phyloP scores from a whole-genome alignment of 768 basidiomycete genomes.

The Panellus pusillus region DNA sequence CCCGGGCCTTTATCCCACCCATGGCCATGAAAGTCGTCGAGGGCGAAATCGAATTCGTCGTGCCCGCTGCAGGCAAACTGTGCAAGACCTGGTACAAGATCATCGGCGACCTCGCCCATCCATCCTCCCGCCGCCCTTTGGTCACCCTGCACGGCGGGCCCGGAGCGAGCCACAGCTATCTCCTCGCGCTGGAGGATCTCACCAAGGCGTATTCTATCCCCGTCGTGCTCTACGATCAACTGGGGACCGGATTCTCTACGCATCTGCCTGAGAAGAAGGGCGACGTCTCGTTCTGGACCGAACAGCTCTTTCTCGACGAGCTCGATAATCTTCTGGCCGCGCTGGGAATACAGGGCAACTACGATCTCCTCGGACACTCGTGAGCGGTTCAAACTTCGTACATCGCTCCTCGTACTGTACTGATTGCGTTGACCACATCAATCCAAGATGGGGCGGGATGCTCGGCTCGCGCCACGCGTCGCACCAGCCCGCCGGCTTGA shows the following conservation, averaged over 20 bases:
- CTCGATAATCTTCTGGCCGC: slow-evolving; percentile 45
- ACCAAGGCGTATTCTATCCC: slow-evolving; percentile 38
- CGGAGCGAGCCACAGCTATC: slow-evolving; percentile 43
- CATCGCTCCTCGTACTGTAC: neutral
- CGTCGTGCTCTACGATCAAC: slow-evolving; percentile 56
- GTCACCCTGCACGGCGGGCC: slow-evolving; percentile 58
- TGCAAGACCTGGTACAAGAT: slow-evolving; percentile 53
- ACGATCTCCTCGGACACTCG: slow-evolving; percentile 53
- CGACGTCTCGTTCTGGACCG: slow-evolving; percentile 46
- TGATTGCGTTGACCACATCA: too few species aligned
- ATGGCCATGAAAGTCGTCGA: neutral
- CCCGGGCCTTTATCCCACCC: too few species aligned
- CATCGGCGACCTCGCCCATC: slow-evolving; percentile 40
- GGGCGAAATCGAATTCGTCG: slow-evolving; percentile 6
- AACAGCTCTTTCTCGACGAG: slow-evolving; percentile 51
- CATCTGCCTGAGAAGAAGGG: slow-evolving; percentile 51
- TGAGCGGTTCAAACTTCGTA: slow-evolving; percentile 35
- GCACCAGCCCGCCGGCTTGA: slow-evolving; percentile 43
- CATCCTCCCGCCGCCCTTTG: slow-evolving; percentile 37
- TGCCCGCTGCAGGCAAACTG: slow-evolving; percentile 16
- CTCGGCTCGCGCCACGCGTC: slow-evolving; percentile 40
- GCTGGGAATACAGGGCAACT: slow-evolving; percentile 44
- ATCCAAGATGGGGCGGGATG: slow-evolving; percentile 49
- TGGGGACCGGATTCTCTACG: slow-evolving; percentile 55
- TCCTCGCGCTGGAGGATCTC: slow-evolving; percentile 41